These are phyloP conservation scores for Coemansia biformis DNA, from an alignment of 192 early-diverging fungal genomes.

Conservation along the genomic window DNA sequence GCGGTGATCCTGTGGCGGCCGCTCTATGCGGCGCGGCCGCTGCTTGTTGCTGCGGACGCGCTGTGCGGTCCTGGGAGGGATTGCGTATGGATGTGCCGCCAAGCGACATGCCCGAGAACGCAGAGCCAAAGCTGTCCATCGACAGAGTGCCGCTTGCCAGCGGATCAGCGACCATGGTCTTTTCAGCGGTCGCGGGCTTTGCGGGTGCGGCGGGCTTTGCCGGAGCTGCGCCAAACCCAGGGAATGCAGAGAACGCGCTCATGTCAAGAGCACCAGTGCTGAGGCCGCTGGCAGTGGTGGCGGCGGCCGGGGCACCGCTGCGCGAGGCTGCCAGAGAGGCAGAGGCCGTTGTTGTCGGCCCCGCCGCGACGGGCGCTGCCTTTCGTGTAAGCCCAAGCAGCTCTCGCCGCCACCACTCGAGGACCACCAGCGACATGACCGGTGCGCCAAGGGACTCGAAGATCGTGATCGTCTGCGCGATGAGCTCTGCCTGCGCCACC, in stretches of 20 bases:
- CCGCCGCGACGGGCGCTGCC: not conserved
- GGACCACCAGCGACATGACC: constrained; percentile 47
- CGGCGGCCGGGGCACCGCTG: not conserved
- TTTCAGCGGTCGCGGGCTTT: not conserved
- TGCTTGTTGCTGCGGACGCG: too few species aligned
- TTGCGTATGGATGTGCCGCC: not conserved
- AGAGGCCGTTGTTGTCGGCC: not conserved
- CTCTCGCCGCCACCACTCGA: constrained; percentile 49
- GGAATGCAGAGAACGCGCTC: constrained; percentile 31
- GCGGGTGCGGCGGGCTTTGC: too few species aligned
- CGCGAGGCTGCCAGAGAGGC: too few species aligned
- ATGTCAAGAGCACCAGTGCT: constrained; percentile 22
- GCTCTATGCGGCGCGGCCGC: too few species aligned
- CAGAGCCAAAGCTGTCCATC: constrained; percentile 35
- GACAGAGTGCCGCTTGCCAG: constrained; percentile 24
- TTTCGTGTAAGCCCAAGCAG: constrained; percentile 25
- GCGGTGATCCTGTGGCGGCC: too few species aligned
- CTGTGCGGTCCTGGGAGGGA: too few species aligned
- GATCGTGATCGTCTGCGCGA: constrained; percentile 49
- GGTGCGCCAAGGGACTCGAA: constrained; percentile 48
- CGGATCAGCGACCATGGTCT: not conserved
- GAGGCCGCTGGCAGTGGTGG: not conserved
- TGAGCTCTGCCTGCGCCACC: constrained; percentile 39
- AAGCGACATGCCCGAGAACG: constrained; percentile 10
- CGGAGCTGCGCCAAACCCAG: constrained; percentile 8